Conservation (phyloP, 495 filamentous ascomycete species). For the Monascus purpureus region DNA sequence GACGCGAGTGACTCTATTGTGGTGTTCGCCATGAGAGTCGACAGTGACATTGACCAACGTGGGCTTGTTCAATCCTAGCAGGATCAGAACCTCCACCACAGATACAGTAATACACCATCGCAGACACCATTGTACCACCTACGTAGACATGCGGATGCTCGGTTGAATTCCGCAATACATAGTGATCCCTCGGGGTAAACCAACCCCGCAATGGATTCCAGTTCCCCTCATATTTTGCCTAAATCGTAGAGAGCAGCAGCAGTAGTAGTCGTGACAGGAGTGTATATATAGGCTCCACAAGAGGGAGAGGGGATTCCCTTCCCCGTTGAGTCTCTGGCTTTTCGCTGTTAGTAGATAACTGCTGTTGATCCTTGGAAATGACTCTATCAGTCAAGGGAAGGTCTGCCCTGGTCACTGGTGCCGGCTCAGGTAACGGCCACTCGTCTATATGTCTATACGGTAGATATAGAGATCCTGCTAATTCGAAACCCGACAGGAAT, state of each 20-base stretch:
- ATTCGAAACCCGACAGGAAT: constrained; percentile 15
- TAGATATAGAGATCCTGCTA: background rate
- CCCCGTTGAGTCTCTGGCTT: background rate
- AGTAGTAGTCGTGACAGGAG: no score
- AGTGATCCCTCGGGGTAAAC: no score
- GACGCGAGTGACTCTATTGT: no score
- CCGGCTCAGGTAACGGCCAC: constrained; percentile 44
- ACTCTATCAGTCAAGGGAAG: constrained; percentile 41
- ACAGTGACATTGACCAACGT: no score
- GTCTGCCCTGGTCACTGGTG: constrained; percentile 57
- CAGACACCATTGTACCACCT: no score
- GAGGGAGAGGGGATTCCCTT: background rate
- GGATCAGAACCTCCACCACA: no score
- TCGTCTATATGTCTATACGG: constrained; percentile 2
- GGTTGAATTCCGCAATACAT: no score
- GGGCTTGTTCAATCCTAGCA: no score
- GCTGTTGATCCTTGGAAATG: constrained; percentile 11
- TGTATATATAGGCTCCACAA: background rate
- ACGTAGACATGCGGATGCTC: no score
- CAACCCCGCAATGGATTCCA: background rate
- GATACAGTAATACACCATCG: no score
- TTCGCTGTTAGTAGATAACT: background rate
- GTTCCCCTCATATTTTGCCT: background rate
- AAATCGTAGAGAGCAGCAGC: background rate
- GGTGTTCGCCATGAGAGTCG: no score